A percentile compares a stretch with the other conserved stretches of the same genome.
Conservation (phyloP, 139 green algal genomes). For the Klebsormidium nitens region DNA sequence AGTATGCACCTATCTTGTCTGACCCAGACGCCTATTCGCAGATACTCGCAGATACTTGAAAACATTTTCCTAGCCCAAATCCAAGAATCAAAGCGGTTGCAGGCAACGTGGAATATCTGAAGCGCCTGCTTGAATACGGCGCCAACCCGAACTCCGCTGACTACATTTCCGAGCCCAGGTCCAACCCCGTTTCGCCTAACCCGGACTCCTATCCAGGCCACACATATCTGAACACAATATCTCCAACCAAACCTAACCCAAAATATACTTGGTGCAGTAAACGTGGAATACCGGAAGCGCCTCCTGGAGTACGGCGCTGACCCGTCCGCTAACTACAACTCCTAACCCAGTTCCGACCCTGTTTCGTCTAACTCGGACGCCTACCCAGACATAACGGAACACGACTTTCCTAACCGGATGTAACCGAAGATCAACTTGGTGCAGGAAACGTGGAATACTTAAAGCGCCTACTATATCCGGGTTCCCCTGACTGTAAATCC, state of each 20-base stretch:
- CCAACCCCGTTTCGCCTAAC: conserved; percentile 1
- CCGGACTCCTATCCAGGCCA: too few relatives aligned
- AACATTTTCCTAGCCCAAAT: too few relatives aligned
- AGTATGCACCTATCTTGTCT: too few relatives aligned
- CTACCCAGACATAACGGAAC: too few relatives aligned
- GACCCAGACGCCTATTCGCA: too few relatives aligned
- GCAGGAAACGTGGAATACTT: background rate
- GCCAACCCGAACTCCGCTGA: conserved; percentile 6
- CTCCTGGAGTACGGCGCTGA: conserved; percentile 9
- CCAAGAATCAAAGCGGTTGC: too few relatives aligned
- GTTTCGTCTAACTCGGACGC: too few relatives aligned
- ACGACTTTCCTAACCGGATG: too few relatives aligned
- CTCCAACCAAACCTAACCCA: too few relatives aligned
- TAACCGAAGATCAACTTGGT: background rate
- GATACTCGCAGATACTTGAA: too few relatives aligned
- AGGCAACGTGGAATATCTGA: background rate
- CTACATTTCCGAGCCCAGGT: conserved; percentile 16
- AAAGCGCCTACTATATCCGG: too few relatives aligned
- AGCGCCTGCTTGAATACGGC: conserved; percentile 1
- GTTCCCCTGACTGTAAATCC: background rate
- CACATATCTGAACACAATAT: too few relatives aligned
- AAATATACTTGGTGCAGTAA: background rate
- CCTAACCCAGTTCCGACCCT: background rate
- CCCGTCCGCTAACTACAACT: conserved; percentile 2
- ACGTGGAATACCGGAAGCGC: background rate